phyloP scores from a whole-genome alignment of 2,329 filamentous ascomycete genomes.

The Penicillium sp. region DNA sequence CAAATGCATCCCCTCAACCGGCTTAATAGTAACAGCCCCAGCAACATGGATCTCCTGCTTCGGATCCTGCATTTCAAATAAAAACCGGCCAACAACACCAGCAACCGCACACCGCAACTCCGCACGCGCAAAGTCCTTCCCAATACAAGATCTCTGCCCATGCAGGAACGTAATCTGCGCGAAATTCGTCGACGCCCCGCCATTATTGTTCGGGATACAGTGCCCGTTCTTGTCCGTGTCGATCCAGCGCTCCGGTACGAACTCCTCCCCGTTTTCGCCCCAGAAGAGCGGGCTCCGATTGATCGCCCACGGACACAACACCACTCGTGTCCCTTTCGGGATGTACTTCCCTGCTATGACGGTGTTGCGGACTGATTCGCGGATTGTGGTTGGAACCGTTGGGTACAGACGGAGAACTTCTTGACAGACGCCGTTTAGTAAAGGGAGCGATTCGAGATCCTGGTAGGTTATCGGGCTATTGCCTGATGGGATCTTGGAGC shows the following conservation, averaged over 20 bases:
- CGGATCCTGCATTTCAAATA: slow-evolving; percentile 36
- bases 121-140: slow-evolving; percentile 43
- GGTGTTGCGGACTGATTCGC: slow-evolving; percentile 39
- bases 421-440: slow-evolving; percentile 72
- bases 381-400: slow-evolving; percentile 39
- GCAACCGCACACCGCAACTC: slow-evolving; percentile 41
- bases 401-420: slow-evolving; percentile 60
- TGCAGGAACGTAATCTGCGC: slow-evolving; percentile 41
- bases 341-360: slow-evolving; percentile 63
- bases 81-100: slow-evolving; percentile 35
- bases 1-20: slow-evolving; percentile 39
- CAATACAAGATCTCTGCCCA: slow-evolving; percentile 37
- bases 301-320: slow-evolving; percentile 65
- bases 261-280: slow-evolving; percentile 68
- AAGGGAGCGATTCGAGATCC: slow-evolving; percentile 66
- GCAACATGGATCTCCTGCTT: slow-evolving; percentile 34
- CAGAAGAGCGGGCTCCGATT: slow-evolving; percentile 69
- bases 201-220: slow-evolving; percentile 52
- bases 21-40: slow-evolving; percentile 39
- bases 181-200: slow-evolving; percentile 37
- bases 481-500: slow-evolving; percentile 43
- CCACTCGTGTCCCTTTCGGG: slow-evolving; percentile 66
- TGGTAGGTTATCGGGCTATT: slow-evolving; percentile 24
- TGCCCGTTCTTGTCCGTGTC: slow-evolving; percentile 53
- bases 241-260: slow-evolving; percentile 77